Conservation (phyloP, 768 basidiomycete genomes). For the Favolaschia claudopus region DNA sequence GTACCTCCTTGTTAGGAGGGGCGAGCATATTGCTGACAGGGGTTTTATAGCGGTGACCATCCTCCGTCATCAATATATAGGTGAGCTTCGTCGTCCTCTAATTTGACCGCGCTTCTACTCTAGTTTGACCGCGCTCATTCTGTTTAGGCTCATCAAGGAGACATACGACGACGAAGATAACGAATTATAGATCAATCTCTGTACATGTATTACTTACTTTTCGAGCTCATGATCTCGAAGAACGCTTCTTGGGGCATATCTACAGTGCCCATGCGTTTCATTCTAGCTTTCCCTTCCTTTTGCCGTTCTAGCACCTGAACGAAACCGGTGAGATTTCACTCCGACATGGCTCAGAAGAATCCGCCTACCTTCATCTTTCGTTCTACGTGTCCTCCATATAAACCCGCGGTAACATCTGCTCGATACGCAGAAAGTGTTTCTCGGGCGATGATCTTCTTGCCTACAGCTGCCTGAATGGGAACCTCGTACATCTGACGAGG, state of each 20-base stretch:
- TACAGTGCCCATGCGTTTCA: conserved; percentile 90
- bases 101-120: conserved; percentile 1
- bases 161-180: conserved; percentile 96
- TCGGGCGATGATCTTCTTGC: conserved; percentile 86
- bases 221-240: conserved; percentile 84
- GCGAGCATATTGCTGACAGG: conserved; percentile 10
- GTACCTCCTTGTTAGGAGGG: conserved; percentile 41
- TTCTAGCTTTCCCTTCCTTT: conserved; percentile 88
- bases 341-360: conserved; percentile 76
- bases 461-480: conserved; percentile 93
- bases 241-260: conserved; percentile 96
- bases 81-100: conserved; percentile 45
- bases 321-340: conserved; percentile 94
- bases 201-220: conserved; percentile 43
- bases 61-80: conserved; percentile 94
- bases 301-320: conserved; percentile 88
- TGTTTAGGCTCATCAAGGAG: conserved; percentile 82
- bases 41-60: conserved; percentile 83
- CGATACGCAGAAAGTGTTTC: conserved; percentile 87
- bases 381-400: conserved; percentile 77
- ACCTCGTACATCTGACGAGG: conserved; percentile 94
- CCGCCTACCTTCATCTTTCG: too few relatives aligned
- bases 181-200: conserved; percentile 59
- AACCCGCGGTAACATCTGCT: conserved; percentile 92
- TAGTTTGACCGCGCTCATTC: conserved; percentile 17